Evolutionary conservation across 768 basidiomycete genomes (phyloP).

Genomic region (Lentinula aciculospora): DNA sequence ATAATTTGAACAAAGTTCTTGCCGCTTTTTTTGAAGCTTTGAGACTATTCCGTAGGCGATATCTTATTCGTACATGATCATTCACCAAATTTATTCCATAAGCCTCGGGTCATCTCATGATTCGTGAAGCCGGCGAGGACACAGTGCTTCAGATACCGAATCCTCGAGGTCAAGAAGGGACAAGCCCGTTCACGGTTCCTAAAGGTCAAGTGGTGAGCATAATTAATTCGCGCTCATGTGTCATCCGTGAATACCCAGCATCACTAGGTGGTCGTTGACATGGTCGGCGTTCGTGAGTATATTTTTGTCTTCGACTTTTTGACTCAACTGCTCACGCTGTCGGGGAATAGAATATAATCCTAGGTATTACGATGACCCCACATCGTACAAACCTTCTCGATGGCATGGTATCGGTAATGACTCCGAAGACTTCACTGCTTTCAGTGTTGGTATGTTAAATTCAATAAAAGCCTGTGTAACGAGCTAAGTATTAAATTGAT

Average conservation of each 20-base stretch:
- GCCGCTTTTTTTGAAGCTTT: slow-evolving; percentile 38
- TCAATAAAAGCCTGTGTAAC: background rate
- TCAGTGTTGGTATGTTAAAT: slow-evolving; percentile 32
- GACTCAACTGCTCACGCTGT: background rate
- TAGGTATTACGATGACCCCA: slow-evolving; percentile 41
- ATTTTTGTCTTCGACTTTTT: slow-evolving; percentile 1
- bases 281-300: slow-evolving; percentile 43
- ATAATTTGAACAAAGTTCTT: slow-evolving; percentile 34
- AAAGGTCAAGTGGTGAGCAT: slow-evolving; percentile 31
- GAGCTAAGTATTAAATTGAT: background rate
- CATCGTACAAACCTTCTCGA: slow-evolving; percentile 43
- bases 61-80: background rate
- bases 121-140: slow-evolving; percentile 38
- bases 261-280: slow-evolving; percentile 34
- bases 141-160: slow-evolving; percentile 35
- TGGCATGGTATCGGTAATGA: slow-evolving; percentile 38
- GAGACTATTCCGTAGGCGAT: slow-evolving; percentile 38
- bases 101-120: slow-evolving; percentile 36
- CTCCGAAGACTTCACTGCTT: slow-evolving; percentile 39
- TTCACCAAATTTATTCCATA: background rate
- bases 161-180: slow-evolving; percentile 33
- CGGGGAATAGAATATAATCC: slow-evolving; percentile 39
- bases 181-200: slow-evolving; percentile 25
- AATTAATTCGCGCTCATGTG: background rate
- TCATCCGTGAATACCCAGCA: background rate